phyloP scores from a whole-genome alignment of 345 rosid species.

The Citrus reticulata region DNA sequence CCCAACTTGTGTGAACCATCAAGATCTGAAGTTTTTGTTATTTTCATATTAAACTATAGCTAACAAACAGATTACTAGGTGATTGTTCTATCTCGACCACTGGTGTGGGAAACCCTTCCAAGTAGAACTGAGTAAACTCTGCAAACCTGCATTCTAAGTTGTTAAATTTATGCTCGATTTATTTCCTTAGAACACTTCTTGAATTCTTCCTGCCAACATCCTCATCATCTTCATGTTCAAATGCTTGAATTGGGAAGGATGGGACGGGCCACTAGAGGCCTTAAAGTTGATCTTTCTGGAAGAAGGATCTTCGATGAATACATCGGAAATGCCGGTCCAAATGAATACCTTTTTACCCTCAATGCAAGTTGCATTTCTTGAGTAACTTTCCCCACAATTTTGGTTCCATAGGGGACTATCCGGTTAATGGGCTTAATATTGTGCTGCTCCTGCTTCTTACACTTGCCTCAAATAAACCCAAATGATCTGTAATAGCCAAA shows the following conservation, averaged over 20 bases:
- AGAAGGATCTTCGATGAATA: constrained; percentile 17
- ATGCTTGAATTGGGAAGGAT: constrained; percentile 35
- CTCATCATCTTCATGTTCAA: constrained; percentile 18
- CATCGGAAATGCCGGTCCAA: constrained; percentile 21
- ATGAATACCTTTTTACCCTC: constrained; percentile 30
- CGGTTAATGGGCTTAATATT: constrained; percentile 26
- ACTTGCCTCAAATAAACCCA: constrained; percentile 33
- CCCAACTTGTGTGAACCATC: not conserved
- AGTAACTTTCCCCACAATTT: constrained; percentile 24
- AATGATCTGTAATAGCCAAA: constrained; percentile 23
- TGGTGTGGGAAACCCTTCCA: not conserved
- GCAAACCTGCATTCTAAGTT: not conserved
- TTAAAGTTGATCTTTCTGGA: constrained; percentile 19
- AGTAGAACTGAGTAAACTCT: not conserved
- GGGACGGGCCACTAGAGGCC: constrained; percentile 13
- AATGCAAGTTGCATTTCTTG: constrained; percentile 24
- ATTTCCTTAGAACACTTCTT: not conserved
- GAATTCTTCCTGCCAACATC: not conserved
- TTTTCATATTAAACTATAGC: not conserved
- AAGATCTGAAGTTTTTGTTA: not conserved
- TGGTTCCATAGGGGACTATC: constrained; percentile 18
- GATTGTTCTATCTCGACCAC: not conserved
- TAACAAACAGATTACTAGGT: not conserved
- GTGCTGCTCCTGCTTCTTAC: constrained; percentile 22
- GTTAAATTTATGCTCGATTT: not conserved